Base-by-base conservation (phyloP, 2,329 filamentous ascomycete genomes). In the Penicillium sp. region DNA sequence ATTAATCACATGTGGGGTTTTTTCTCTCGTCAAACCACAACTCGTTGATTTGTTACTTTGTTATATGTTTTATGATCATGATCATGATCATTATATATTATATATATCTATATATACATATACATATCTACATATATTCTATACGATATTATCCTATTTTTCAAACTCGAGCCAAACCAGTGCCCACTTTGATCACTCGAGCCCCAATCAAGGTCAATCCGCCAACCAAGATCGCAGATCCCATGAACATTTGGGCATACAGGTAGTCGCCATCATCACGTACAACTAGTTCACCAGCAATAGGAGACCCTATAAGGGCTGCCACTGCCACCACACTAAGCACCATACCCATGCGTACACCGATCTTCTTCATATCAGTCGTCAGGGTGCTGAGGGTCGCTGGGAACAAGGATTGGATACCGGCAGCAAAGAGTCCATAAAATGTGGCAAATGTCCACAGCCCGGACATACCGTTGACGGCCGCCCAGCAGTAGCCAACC, bases 351-450 rank as follows among this genome's bases (percentile, higher is more conserved):
- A 84, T 81, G n/a, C 82, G 72, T n/a, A 81, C 78, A 0, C 83
- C 83, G 5, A 75, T 73, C 68, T 82, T 84, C 59, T 77, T 78
- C 57, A 83, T 56, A 64, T 85, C 80, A 0, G 76, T 76, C 0
- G 80, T 83, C 56, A 85, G 72, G 41, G 81, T 82, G 49, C 80
- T 82, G 41, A 88, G 65, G 0, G 81, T 83, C 0, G 86, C 84
- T 0, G 88, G 87, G 64, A 90, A 89, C 11, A 91, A 68, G 7
- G 81, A 81, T 71, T 90, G 87, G 46, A 90, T 82, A 0, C 80
- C 85, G 0, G 85, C 86, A 0, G 81, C 84, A 2, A 81, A 81
- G 47, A 89, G 77, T 1, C 89, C 89, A 66, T 88, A 89, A 55
- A 87, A 78, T 0, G 79, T 75, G 0, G 83, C 76, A 80, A 88